Base-by-base conservation (phyloP, 192 early-diverging fungal genomes). In the Chytriomyces sp. region DNA sequence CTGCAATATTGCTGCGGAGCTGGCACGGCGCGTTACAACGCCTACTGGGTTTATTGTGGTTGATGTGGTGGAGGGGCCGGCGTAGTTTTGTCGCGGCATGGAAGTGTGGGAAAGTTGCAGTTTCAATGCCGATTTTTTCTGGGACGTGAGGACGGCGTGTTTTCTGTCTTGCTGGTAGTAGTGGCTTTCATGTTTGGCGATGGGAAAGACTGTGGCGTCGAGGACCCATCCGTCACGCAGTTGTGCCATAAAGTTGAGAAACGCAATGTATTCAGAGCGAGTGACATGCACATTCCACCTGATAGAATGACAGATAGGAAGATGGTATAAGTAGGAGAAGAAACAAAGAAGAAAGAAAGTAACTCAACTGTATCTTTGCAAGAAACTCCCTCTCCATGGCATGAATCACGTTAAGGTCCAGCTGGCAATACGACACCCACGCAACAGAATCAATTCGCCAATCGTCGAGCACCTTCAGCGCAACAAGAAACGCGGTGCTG, bases 321-420 rank as follows among this genome's bases (percentile, higher is more conserved):
- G 53, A n/a, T 57, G 20, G 53, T 57, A n/a, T n/a, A 57, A n/a
- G 16, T 57, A n/a, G 53, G 53, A 57, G 13, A 47, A 47, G 44
- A 48, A 69, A 48, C 23, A 11, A 48, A 45, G 3, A 24, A 48
- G n/a, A 16, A 13, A 61, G 18, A n/a, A 26, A 43, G 53, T n/a
- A 24, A 60, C 70, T 13, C 16, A 72, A 35, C 70, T 26, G 23
- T 16, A 78, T 72, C 48, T 78, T 78, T 16, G 45, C 69, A 7
- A 78, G 45, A 64, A 78, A 78, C 48, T 78, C 77, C 45, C 61
- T 61, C 62, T 78, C 77, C 77, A 78, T 78, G n/a, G 68, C 77
- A 62, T 72, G 71, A 7, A 78, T 50, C 18, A 43, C 43, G 18
- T 63, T 23, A 18, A 78, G 45, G 8, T 23, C 35, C 9, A 78